A percentile compares a stretch with the other conserved stretches of the same genome.
phyloP scores from a whole-genome alignment of 2,329 filamentous ascomycete genomes.

The Stagonosporopsis chrysanthemi region DNA sequence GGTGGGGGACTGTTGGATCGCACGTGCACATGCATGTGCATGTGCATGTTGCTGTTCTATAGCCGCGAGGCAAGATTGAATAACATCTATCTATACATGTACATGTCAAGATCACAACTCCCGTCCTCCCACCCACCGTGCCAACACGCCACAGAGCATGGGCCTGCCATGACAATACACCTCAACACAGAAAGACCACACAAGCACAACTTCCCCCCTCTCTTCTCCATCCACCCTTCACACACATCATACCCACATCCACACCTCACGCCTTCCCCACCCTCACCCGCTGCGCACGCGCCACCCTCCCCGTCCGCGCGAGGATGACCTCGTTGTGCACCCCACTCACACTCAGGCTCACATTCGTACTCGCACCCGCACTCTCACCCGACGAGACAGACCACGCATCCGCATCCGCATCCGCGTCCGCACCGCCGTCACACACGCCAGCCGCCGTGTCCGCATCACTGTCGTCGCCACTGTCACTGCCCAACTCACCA shows the following conservation, averaged over 20 bases:
- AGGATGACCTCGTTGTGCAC: not conserved
- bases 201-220: too few relatives aligned
- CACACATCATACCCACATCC: too few relatives aligned
- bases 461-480: not conserved
- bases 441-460: not conserved
- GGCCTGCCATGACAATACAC: too few relatives aligned
- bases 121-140: too few relatives aligned
- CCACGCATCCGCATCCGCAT: not conserved
- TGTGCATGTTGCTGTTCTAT: not conserved
- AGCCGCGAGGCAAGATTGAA: not conserved
- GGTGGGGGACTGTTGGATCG: not conserved
- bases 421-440: not conserved
- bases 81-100: not conserved
- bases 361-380: not conserved
- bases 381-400: not conserved
- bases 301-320: constrained; percentile 4
- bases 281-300: constrained; percentile 1
- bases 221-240: too few relatives aligned
- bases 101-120: not conserved
- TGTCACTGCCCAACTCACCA: too few relatives aligned
- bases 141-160: too few relatives aligned
- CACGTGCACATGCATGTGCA: not conserved
- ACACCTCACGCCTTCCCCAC: not conserved
- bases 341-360: not conserved
- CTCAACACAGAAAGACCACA: too few relatives aligned